These are phyloP conservation scores for Tripterygium wilfordii DNA, from an alignment of 177 flowering plant species.

Conservation along the genomic window DNA sequence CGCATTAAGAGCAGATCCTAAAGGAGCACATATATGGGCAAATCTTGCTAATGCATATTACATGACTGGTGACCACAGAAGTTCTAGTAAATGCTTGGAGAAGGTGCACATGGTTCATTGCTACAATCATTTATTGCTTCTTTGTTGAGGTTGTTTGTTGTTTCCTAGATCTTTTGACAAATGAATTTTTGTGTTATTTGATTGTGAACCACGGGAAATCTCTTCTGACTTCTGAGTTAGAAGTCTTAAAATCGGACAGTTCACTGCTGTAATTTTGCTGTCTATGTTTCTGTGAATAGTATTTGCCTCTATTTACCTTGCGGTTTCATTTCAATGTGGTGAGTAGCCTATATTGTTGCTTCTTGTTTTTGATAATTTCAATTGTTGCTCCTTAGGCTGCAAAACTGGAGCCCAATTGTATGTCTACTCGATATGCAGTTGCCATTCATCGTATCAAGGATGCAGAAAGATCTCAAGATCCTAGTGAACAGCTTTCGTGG, in stretches of 20 bases:
- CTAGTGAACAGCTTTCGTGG: constrained; percentile 75
- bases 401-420: constrained; percentile 77
- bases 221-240: not conserved
- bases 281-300: too few relatives aligned
- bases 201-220: too few relatives aligned
- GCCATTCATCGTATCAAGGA: constrained; percentile 84
- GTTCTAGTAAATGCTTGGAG: constrained; percentile 81
- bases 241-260: too few relatives aligned
- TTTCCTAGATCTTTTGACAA: constrained; percentile 3
- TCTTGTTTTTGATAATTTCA: constrained; percentile 3
- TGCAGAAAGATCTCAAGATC: constrained; percentile 86
- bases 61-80: constrained; percentile 68
- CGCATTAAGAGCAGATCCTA: constrained; percentile 65
- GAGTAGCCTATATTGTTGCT: too few relatives aligned
- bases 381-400: too few relatives aligned
- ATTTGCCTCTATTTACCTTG: too few relatives aligned
- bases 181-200: constrained; percentile 1
- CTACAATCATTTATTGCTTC: constrained; percentile 12
- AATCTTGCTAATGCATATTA: constrained; percentile 82
- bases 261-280: too few relatives aligned
- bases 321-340: too few relatives aligned
- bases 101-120: constrained; percentile 50
- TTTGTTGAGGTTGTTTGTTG: constrained; percentile 17
- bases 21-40: constrained; percentile 72
- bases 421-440: constrained; percentile 83